Base-by-base conservation (phyloP, 306 rosid species). In the Cyamopsis tetragonoloba region DNA sequence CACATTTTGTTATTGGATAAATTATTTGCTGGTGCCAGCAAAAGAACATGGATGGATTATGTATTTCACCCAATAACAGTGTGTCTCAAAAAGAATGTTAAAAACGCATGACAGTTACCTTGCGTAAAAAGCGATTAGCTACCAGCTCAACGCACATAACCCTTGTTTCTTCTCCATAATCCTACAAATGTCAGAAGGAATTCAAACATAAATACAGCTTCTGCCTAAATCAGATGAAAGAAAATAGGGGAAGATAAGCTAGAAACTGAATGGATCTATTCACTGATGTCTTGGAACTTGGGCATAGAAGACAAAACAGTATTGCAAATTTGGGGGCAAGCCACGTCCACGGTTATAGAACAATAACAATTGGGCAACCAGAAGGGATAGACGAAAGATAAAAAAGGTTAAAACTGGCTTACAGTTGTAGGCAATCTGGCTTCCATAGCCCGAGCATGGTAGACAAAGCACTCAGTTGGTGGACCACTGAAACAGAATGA, bases 111-210 rank as follows among this genome's bases (percentile, higher is more conserved):
- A 66, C 4, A 44, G 73, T 58, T 84, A 93, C 97, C 97, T 82
- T 93, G 20, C 96, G 85, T 71, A 93, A 71, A 89, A 93, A 93
- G 66, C 98, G 95, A 84, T 93, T 93, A 39, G 95, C 98, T 38
- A 89, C 88, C 77, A 93, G 86, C 82, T 93, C 99, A 49, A 93
- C 61, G 9, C 97, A 90, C 89, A 93, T 85, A 60, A 88, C 85
- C 79, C 71, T 77, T 48, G 74, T 80, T 82, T 86, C 95, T 75
- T 83, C 88, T 14, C 19, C 78, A 55, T 66, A 27, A 64, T 77
- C 90, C 99, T 93, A 72, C n/a, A 75, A 71, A 75, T 54, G 71
- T n/a, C 47, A 71, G 17, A 44, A 39, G 56, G 3, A 79, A 69
- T 55, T 62, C 56, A 59, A 51, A 62, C 73, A 49, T 72, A 43